Evolutionary conservation across 345 rosid genomes (phyloP), one percentile per base, ranked within the genome.

Genomic region (Ceriops zippeliana): DNA sequence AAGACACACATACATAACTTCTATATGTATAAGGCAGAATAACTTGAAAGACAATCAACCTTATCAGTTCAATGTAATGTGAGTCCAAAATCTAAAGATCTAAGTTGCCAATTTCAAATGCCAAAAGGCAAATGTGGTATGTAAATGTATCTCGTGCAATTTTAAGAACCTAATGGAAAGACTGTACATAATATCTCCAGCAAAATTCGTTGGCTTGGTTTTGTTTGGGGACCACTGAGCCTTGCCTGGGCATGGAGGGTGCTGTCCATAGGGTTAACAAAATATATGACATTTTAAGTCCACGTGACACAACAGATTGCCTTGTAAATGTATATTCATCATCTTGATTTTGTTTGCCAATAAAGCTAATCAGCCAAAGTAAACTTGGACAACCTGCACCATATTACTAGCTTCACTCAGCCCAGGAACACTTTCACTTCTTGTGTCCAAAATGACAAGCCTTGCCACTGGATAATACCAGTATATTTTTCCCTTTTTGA

Each of bases 271-370:
- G 37, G 37, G 37, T 34, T 34, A 34, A 34, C 37, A 34, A 34
- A 7, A 34, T 34, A 34, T 34, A 93, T 93, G 68, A 93, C 91
- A 58, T 93, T 93, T 34, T 34, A 34, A 34, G 37, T 34, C 9
- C 37, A 34, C 6, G 2, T 7, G 10, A 34, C 37, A 34, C 37
- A 34, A 34, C 37, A 34, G 37, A 34, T 34, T 34, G 37, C 37
- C 37, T 34, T 1, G 9, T 42, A 24, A 13, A 56, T 56, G 59
- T 56, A 54, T n/a, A 13, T 54, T 27, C 10, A 56, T 26, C 15
- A 56, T 26, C 15, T 56, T 56, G 10, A 5, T 15, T 9, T 15
- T 56, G 59, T 56, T 20, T 2, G 28, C 28, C 58, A 22, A 20
- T 27, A 56, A 56, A 24, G 5, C 59, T 22, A 4, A 24, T 56